phyloP scores from a whole-genome alignment of 805 yeast genomes.

The Saturnispora gosingensis region DNA sequence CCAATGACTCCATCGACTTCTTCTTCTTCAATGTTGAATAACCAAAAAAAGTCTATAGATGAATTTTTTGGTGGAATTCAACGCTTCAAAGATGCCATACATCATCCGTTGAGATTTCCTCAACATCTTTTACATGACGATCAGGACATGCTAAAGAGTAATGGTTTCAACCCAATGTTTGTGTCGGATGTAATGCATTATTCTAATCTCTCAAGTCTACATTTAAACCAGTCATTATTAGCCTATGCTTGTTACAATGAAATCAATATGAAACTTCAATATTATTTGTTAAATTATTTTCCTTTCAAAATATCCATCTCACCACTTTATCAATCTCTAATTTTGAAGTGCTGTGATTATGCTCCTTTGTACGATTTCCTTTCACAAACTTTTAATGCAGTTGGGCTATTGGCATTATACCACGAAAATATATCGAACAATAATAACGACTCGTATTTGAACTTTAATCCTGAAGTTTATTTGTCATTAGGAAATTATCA shows the following conservation, averaged over 20 bases:
- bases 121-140: not conserved
- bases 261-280: conserved; percentile 4
- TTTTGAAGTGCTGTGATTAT: not conserved
- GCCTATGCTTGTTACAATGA: conserved; percentile 9
- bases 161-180: conserved; percentile 7
- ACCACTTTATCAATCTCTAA: not conserved
- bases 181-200: conserved; percentile 5
- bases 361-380: conserved; percentile 8
- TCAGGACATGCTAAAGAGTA: not conserved
- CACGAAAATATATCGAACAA: conserved; percentile 1
- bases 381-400: conserved; percentile 9
- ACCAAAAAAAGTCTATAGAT: not conserved
- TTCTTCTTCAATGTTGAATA: not conserved
- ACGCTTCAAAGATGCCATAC: not conserved
- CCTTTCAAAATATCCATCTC: conserved; percentile 8
- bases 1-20: not conserved
- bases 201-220: conserved; percentile 1
- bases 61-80: conserved; percentile 1
- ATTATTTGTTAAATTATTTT: conserved; percentile 5
- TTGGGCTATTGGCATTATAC: conserved; percentile 13
- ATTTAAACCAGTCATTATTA: conserved; percentile 4
- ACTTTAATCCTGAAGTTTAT: conserved; percentile 11
- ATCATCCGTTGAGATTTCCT: conserved; percentile 1
- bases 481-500: conserved; percentile 16
- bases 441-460: conserved; percentile 2